Evolutionary conservation across 2,329 filamentous ascomycete genomes (phyloP), one percentile per base, ranked within the genome.

Genomic region (Pseudovirgaria hyperparasitica): DNA sequence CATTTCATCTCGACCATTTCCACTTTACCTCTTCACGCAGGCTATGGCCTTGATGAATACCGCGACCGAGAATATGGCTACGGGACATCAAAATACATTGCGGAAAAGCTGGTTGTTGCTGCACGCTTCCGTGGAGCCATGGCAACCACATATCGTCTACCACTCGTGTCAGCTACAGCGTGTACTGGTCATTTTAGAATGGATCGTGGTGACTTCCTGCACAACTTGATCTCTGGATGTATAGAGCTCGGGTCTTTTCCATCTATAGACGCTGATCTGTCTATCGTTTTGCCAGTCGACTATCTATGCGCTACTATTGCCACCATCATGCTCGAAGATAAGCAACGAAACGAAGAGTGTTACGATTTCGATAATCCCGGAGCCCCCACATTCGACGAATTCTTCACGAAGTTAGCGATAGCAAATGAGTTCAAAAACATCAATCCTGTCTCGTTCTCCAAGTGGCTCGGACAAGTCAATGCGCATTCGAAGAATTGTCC

Each of bases 121-220:
- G 25, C 29, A 11, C 29, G 25, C 20, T 31, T 11, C n/a, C 29
- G 25, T 17, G 29, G 29, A 8, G 24, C 29, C 2, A 28, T 10
- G 25, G 29, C 29, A 19, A 23, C 29, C 16, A 16, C 22, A 2
- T 31, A 31, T 17, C 29, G 29, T 9, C 16, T 31, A n/a, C 29
- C 29, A 6, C 28, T 31, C 13, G 25, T 31, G 16, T 16, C 25
- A 9, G 29, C 29, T 9, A 27, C 25, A 5, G 2, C 29, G 6
- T n/a, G n/a, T 9, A 31, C 12, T 8, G 29, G 29, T 9, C 25
- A 31, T 18, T 31, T 31, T 18, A 25, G 29, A 13, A 21, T 28
- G 5, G 29, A 31, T 16, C 29, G 22, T 9, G 29, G 29, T 13
- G 29, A 31, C 16, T 31, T 31, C 25, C 17, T 31, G 16, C 19